Conservation (phyloP, 108 stramenopile species). For the Epithemia pelagica region DNA sequence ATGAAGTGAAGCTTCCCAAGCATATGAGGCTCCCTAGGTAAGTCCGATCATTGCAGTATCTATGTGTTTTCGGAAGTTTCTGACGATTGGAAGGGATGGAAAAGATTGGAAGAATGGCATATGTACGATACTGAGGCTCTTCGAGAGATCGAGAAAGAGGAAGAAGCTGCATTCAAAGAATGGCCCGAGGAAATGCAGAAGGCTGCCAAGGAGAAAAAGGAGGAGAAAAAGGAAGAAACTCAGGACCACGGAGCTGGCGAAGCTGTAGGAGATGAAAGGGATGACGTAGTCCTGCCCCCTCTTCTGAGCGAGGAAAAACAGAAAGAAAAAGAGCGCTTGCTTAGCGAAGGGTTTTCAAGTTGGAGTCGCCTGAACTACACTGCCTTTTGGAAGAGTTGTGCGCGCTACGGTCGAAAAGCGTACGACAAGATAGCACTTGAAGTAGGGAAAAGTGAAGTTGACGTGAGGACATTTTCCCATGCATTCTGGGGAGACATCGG, state of each 20-base stretch:
- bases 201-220: slow-evolving; percentile 55
- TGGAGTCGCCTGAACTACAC: slow-evolving; percentile 87
- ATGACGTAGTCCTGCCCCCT: slow-evolving; percentile 49
- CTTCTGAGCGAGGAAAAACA: slow-evolving; percentile 55
- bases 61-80: too few relatives aligned
- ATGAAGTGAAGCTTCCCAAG: slow-evolving; percentile 80
- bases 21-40: slow-evolving; percentile 69
- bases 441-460: slow-evolving; percentile 58
- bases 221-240: slow-evolving; percentile 45
- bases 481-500: slow-evolving; percentile 79
- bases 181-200: slow-evolving; percentile 71
- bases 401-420: slow-evolving; percentile 40
- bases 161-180: slow-evolving; percentile 41
- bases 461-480: slow-evolving; percentile 43
- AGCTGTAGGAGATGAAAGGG: slow-evolving; percentile 20
- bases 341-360: slow-evolving; percentile 79
- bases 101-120: slow-evolving; percentile 93
- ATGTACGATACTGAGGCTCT: slow-evolving; percentile 83
- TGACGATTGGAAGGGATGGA: too few relatives aligned
- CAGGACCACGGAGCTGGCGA: slow-evolving; percentile 21
- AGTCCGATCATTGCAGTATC: not conserved
- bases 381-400: slow-evolving; percentile 72
- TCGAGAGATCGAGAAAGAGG: slow-evolving; percentile 75
- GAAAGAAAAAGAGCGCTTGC: slow-evolving; percentile 57
- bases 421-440: slow-evolving; percentile 62